Conservation (phyloP, 1,284 basidiomycete genomes). For the Sporisorium reilianum region DNA sequence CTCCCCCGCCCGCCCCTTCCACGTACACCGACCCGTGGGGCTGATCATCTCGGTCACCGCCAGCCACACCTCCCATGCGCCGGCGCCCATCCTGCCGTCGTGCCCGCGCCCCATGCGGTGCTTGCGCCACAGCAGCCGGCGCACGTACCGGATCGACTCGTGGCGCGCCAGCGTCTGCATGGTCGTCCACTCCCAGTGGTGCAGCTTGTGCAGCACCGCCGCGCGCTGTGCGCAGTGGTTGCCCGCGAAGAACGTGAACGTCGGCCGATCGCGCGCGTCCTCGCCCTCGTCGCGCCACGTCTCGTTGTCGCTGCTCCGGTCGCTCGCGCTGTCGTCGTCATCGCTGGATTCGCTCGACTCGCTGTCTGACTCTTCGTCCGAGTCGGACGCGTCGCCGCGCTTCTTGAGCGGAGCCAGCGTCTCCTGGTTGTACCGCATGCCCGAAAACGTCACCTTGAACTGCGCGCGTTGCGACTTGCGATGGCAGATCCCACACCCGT, state of each 20-base stretch:
- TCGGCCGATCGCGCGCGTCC: constrained; percentile 8
- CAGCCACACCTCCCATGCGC: constrained; percentile 34
- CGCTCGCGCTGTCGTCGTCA: constrained; percentile 18
- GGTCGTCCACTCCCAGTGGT: constrained; percentile 53
- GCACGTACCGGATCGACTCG: constrained; percentile 23
- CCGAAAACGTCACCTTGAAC: constrained; percentile 24
- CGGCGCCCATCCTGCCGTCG: constrained; percentile 28
- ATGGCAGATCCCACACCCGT: constrained; percentile 50
- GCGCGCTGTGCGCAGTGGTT: constrained; percentile 38
- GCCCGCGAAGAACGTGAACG: constrained; percentile 40
- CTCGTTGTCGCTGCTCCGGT: constrained; percentile 26
- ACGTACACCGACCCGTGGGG: constrained; percentile 10
- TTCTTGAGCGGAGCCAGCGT: constrained; percentile 23
- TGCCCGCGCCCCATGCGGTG: constrained; percentile 17
- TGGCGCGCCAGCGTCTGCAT: constrained; percentile 45
- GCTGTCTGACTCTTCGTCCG: not conserved
- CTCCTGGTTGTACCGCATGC: constrained; percentile 41
- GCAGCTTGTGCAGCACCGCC: constrained; percentile 33
- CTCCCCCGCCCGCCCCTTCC: constrained; percentile 6
- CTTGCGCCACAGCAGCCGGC: constrained; percentile 26
- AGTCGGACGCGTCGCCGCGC: not conserved
- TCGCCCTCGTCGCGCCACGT: constrained; percentile 24
- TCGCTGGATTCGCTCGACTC: constrained; percentile 3
- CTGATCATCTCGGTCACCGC: constrained; percentile 31
- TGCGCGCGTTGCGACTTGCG: constrained; percentile 32